Evolutionary conservation across 768 basidiomycete species (phyloP), one percentile per base, ranked within the genome.

Genomic region (Boletus huronensis): DNA sequence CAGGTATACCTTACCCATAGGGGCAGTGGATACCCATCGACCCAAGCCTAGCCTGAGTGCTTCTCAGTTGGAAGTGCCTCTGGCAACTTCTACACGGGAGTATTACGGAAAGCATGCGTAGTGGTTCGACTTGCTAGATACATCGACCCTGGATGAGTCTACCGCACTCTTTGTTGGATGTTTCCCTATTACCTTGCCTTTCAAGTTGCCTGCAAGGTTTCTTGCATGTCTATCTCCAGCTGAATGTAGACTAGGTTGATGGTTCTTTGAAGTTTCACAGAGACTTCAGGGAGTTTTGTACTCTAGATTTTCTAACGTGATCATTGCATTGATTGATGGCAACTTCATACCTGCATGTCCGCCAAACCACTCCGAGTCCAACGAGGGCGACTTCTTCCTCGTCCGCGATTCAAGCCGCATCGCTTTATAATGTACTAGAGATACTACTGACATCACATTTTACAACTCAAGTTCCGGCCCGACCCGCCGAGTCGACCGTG

Each of bases 11-110:
- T 74, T 98, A 3, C 93, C 94, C 10, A 98, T 98, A 64, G 79
- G 78, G 25, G 96, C 96, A 1, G 96, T 98, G 26, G 91, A 98
- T 71, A 98, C 95, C 1, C 93, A 96, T 70, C 84, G 95, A 46
- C 82, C 84, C 11, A 82, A 82, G 60, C 80, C 50, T 39, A 71
- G n/a, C n/a, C n/a, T n/a, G n/a, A n/a, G 44, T 28, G 53, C n/a
- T 17, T 42, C 60, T 38, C 61, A 66, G 5, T 8, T 41, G 17
- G 65, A 72, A 28, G 50, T 57, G 10, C 66, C 61, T 21, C 48
- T 45, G 11, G 52, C 59, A 14, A 32, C 55, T 4, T 60, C 64
- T n/a, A 58, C 56, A n/a, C 67, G 77, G 52, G 73, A 78, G 48
- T 76, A 76, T 55, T 76, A 51, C 19, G 67, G 67, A 48, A 67